Percentiles rank a stretch among this genome's conserved stretches.
These are phyloP conservation scores for Penicillium egyptiacum DNA, from an alignment of 495 filamentous ascomycete species.

Conservation along the genomic window DNA sequence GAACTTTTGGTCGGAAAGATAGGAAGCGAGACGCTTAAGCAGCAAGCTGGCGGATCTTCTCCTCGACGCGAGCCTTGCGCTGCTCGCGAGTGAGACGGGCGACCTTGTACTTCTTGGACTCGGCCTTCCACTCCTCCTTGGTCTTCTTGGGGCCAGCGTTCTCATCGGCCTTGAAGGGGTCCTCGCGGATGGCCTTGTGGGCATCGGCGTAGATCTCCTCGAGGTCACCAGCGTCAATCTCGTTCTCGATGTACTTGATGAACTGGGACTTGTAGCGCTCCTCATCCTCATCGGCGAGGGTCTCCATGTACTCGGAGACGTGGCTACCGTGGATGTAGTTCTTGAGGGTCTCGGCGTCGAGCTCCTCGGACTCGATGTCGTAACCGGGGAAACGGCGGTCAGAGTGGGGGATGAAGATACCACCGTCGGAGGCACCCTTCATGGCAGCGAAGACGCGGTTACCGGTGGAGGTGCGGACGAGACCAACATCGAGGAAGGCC, in stretches of 20 bases:
- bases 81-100: constrained; percentile 75
- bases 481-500: constrained; percentile 95
- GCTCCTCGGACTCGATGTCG: constrained; percentile 95
- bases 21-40: constrained; percentile 35
- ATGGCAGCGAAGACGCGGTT: constrained; percentile 98
- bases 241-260: constrained; percentile 93
- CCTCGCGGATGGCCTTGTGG: constrained; percentile 95
- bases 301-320: constrained; percentile 99
- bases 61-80: constrained; percentile 77
- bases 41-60: constrained; percentile 72
- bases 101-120: constrained; percentile 84
- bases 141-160: constrained; percentile 77
- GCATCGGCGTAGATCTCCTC: constrained; percentile 96
- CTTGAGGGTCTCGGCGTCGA: constrained; percentile 93
- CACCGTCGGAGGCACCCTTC: constrained; percentile 99
- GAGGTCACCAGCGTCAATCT: constrained; percentile 91
- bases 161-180: constrained; percentile 94
- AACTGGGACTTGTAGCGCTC: constrained; percentile 99
- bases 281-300: constrained; percentile 98
- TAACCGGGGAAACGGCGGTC: constrained; percentile 98
- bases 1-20: constrained; percentile 25
- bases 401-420: constrained; percentile 95
- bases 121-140: constrained; percentile 96
- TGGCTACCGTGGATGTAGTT: constrained; percentile 99
- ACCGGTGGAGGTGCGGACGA: constrained; percentile 94